Conservation (phyloP, 1,284 basidiomycete species). For the Ganoderma leucocontextum region DNA sequence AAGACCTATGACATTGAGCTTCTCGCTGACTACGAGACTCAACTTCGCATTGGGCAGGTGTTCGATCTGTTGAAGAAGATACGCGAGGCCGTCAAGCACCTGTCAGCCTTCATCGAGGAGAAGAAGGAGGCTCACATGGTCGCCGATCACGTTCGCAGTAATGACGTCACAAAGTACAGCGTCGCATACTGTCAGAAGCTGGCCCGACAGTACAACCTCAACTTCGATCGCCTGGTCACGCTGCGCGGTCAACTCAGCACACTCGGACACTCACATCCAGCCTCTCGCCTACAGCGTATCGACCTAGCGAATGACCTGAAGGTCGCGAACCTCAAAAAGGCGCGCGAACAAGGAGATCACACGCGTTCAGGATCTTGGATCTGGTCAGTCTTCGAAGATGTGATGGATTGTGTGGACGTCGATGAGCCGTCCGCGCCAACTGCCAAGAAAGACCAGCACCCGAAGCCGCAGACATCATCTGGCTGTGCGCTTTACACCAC, state of each 20-base stretch:
- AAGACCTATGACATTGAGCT: not conserved
- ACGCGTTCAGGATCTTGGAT: not conserved
- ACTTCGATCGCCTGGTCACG: not conserved
- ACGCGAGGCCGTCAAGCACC: not conserved
- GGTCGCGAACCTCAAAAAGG: not conserved
- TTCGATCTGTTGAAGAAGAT: slow-evolving; percentile 7
- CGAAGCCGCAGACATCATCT: not conserved
- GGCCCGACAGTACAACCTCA: not conserved
- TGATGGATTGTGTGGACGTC: not conserved
- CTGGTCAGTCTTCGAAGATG: not conserved
- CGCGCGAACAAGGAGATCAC: not conserved
- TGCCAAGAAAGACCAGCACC: not conserved
- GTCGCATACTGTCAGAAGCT: not conserved
- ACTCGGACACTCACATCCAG: not conserved
- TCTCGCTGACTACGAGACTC: slow-evolving; percentile 6
- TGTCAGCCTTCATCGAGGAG: not conserved
- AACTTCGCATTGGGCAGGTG: slow-evolving; percentile 2
- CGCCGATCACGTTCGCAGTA: not conserved
- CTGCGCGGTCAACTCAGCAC: not conserved
- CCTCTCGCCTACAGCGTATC: not conserved
- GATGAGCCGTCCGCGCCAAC: too few relatives aligned
- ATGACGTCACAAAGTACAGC: not conserved
- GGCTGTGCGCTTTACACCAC: not conserved
- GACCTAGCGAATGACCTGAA: not conserved
- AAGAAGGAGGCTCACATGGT: not conserved